Percentiles rank a stretch among this genome's conserved stretches.
These are phyloP conservation scores for Nakaseomyces bracarensis DNA, from an alignment of 1,139 yeast species.

Conservation along the genomic window DNA sequence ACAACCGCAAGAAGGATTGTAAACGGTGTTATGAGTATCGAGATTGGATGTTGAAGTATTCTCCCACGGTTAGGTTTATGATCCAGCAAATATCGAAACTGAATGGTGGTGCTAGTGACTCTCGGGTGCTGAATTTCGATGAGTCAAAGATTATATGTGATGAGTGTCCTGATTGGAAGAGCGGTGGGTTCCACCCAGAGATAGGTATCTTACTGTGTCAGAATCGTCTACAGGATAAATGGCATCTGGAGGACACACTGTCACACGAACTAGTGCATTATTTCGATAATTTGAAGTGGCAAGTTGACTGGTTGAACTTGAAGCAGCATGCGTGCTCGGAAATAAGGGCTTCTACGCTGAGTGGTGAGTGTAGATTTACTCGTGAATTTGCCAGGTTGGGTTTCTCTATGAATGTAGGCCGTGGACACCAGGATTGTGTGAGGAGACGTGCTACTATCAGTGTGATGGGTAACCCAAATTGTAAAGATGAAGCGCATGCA, in stretches of 20 bases:
- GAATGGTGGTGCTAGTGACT: constrained; percentile 12
- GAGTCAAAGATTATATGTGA: constrained; percentile 59
- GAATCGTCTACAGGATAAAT: constrained; percentile 66
- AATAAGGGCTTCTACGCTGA: constrained; percentile 82
- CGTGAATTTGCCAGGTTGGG: constrained; percentile 61
- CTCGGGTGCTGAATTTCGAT: constrained; percentile 20
- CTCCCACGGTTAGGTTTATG: constrained; percentile 87
- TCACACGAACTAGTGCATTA: constrained; percentile 93
- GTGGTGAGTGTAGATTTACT: constrained; percentile 92
- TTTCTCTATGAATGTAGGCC: constrained; percentile 33
- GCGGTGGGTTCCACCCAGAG: constrained; percentile 92
- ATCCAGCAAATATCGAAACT: constrained; percentile 69
- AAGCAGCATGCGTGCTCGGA: constrained; percentile 97
- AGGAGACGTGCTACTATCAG: constrained; percentile 79
- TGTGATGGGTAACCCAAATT: constrained; percentile 78
- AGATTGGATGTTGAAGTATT: constrained; percentile 69
- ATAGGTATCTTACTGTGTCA: constrained; percentile 82
- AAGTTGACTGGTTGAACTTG: constrained; percentile 74
- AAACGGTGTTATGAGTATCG: constrained; percentile 59
- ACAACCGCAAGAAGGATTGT: constrained; percentile 50
- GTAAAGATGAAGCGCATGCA: constrained; percentile 67
- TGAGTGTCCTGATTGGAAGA: constrained; percentile 75
- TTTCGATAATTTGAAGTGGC: constrained; percentile 81
- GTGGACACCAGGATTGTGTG: constrained; percentile 87
- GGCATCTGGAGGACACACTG: constrained; percentile 83